These are phyloP conservation scores for Clavispora vitiphila DNA, from an alignment of 805 yeast species.

Conservation along the genomic window DNA sequence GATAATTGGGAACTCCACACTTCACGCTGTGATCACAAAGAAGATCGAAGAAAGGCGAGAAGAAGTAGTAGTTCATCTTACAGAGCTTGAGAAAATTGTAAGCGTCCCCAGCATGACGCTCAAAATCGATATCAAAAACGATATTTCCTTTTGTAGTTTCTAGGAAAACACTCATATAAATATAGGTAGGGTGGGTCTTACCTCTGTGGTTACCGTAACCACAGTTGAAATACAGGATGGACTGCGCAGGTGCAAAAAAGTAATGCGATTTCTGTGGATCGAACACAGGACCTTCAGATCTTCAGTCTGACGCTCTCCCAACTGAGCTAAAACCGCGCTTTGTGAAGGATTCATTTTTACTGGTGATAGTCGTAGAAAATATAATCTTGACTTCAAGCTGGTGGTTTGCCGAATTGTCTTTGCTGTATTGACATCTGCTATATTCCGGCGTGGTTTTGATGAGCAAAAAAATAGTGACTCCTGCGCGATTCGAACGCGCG, in stretches of 20 bases:
- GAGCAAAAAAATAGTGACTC: slow-evolving; percentile 4
- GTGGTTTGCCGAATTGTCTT: no score
- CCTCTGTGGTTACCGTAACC: slow-evolving; percentile 1
- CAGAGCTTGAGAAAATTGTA: slow-evolving; percentile 52
- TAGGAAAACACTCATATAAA: slow-evolving; percentile 35
- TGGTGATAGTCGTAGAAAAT: no score
- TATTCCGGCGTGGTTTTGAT: no score
- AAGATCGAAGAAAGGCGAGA: slow-evolving; percentile 45
- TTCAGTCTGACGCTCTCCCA: slow-evolving; percentile 23
- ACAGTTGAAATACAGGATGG: not conserved
- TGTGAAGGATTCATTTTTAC: not conserved
- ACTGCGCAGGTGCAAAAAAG: slow-evolving; percentile 1
- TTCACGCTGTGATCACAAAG: slow-evolving; percentile 35
- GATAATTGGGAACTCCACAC: slow-evolving; percentile 47
- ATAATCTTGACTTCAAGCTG: no score
- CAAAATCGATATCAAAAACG: slow-evolving; percentile 43
- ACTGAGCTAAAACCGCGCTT: slow-evolving; percentile 22
- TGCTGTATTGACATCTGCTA: no score
- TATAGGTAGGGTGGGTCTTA: not conserved
- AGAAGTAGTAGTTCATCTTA: slow-evolving; percentile 46
- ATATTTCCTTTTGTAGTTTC: slow-evolving; percentile 40
- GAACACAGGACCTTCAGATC: slow-evolving; percentile 13
- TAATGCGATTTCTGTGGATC: slow-evolving; percentile 10
- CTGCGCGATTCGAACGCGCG: slow-evolving; percentile 11
- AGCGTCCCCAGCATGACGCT: slow-evolving; percentile 33